Conservation (phyloP, 352 stramenopile genomes). For the Phytophthora europaea region DNA sequence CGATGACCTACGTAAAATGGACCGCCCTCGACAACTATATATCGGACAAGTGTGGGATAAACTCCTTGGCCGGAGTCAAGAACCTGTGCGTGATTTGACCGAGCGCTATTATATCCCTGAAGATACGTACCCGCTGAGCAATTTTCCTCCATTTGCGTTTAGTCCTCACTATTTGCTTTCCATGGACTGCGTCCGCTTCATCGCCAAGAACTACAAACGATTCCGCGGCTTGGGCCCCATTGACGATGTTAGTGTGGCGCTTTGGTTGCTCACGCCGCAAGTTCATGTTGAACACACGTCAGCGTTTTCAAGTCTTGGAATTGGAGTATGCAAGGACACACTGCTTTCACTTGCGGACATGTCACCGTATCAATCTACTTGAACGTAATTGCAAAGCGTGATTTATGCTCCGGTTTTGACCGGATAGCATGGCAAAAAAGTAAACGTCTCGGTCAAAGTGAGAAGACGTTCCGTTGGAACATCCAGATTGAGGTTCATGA, state of each 20-base stretch:
- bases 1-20: slow-evolving; percentile 4
- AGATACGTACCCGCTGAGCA: slow-evolving; percentile 35
- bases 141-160: slow-evolving; percentile 53
- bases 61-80: slow-evolving; percentile 23
- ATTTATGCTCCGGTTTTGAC: slow-evolving; percentile 39
- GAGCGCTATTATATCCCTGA: slow-evolving; percentile 49
- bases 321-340: slow-evolving; percentile 35
- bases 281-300: slow-evolving; percentile 46
- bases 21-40: slow-evolving; percentile 9
- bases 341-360: slow-evolving; percentile 62
- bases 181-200: slow-evolving; percentile 54
- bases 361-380: slow-evolving; percentile 44
- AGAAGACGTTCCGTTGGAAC: background rate
- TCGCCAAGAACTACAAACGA: slow-evolving; percentile 41
- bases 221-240: slow-evolving; percentile 43
- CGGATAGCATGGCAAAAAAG: slow-evolving; percentile 31
- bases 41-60: slow-evolving; percentile 34
- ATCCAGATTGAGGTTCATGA: slow-evolving; percentile 39
- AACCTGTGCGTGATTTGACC: slow-evolving; percentile 33
- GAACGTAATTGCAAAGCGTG: slow-evolving; percentile 39
- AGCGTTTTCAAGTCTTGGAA: slow-evolving; percentile 20
- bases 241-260: slow-evolving; percentile 66
- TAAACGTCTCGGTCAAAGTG: background rate
- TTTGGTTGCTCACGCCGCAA: slow-evolving; percentile 68
- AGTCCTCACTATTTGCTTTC: slow-evolving; percentile 64